Percentiles rank a stretch among this genome's conserved stretches.
Evolutionary conservation across 1,284 basidiomycete species (phyloP).

Genomic region (Melanopsichium pennsylvanicum): DNA sequence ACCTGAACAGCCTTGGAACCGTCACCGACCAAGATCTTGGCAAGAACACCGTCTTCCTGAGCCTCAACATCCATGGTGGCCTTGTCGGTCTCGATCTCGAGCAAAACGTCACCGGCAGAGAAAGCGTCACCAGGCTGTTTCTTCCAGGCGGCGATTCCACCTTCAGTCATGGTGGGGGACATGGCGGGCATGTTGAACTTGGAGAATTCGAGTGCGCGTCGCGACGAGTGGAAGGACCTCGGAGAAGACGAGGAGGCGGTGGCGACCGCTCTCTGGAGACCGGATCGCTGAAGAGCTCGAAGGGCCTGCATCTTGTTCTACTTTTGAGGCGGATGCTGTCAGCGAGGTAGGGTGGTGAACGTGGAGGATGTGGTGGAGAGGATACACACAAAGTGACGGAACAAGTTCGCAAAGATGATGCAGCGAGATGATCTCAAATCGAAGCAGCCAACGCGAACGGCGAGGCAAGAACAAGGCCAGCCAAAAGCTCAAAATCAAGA

Average conservation of each 20-base stretch:
- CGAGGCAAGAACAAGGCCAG: no score
- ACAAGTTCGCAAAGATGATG: background rate
- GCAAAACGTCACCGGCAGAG: slow-evolving; percentile 85
- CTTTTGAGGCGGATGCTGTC: slow-evolving; percentile 5
- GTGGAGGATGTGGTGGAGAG: slow-evolving; percentile 5
- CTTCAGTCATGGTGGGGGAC: slow-evolving; percentile 99
- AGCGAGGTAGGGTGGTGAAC: slow-evolving; percentile 1
- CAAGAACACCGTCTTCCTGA: slow-evolving; percentile 68
- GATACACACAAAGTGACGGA: no score
- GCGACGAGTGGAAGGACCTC: slow-evolving; percentile 49
- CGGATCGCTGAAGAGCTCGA: slow-evolving; percentile 48
- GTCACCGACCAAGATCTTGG: slow-evolving; percentile 64
- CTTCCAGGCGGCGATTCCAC: slow-evolving; percentile 97
- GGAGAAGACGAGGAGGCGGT: slow-evolving; percentile 32
- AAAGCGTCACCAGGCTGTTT: slow-evolving; percentile 93
- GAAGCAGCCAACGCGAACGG: no score
- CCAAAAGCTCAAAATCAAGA: no score
- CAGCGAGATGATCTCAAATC: no score
- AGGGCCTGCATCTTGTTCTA: slow-evolving; percentile 38
- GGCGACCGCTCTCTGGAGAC: slow-evolving; percentile 43
- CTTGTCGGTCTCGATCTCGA: slow-evolving; percentile 77
- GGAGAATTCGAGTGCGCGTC: slow-evolving; percentile 47
- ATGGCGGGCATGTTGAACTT: slow-evolving; percentile 97
- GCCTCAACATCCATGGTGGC: slow-evolving; percentile 68
- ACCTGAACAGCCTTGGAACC: slow-evolving; percentile 66